These are phyloP conservation scores for Lasiosphaeris hirsuta DNA, from an alignment of 495 filamentous ascomycete species.

Conservation along the genomic window DNA sequence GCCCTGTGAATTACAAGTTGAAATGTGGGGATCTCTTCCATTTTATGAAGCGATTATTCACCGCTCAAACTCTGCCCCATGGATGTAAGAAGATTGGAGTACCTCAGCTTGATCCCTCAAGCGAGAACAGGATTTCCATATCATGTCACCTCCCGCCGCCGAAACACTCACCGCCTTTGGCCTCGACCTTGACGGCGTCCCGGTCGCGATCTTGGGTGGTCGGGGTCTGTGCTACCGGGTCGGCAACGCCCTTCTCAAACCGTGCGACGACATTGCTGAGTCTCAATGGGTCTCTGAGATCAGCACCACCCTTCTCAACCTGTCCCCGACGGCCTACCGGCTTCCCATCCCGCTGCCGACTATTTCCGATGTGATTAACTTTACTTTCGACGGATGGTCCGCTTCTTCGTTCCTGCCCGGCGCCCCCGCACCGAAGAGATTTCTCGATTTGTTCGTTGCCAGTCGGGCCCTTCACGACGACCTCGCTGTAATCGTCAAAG, in stretches of 20 bases:
- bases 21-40: no score
- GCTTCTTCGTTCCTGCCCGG: slow-evolving; percentile 38
- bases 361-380: slow-evolving; percentile 29
- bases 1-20: no score
- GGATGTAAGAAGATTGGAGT: no score
- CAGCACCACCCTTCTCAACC: neutral
- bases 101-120: neutral
- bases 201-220: neutral
- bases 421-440: neutral
- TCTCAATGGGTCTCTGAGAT: neutral
- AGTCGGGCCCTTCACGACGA: neutral
- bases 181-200: neutral
- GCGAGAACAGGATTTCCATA: neutral
- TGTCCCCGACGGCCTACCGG: slow-evolving; percentile 37
- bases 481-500: no score
- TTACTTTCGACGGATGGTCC: slow-evolving; percentile 51
- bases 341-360: slow-evolving; percentile 42
- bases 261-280: slow-evolving; percentile 2
- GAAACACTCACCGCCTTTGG: neutral
- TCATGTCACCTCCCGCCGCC: slow-evolving; percentile 25
- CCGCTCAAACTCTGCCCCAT: no score
- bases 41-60: no score
- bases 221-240: slow-evolving; percentile 4
- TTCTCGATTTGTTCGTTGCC: neutral
- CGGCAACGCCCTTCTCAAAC: neutral